Evolutionary conservation across 257 asterid genomes (phyloP), one percentile per base, ranked within the genome.

Genomic region (Solanum pinnatisectum): DNA sequence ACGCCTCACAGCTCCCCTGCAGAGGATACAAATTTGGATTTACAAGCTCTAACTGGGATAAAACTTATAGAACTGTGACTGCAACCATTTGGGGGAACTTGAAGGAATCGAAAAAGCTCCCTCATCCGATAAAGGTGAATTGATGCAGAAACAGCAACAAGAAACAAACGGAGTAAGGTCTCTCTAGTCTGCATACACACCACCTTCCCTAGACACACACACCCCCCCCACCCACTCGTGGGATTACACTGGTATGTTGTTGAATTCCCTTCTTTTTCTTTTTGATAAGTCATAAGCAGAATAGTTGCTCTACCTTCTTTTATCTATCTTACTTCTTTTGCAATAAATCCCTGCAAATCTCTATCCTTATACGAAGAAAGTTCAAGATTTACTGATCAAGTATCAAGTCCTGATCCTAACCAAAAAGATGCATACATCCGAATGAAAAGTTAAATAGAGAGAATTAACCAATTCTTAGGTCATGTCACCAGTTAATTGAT

Each of bases 1-100:
- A 74, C 10, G 93, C 95, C 93, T 95, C 99, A 10, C 97, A 96
- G 93, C 94, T 95, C 84, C 99, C 99, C 99, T 97, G 93, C 72
- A 10, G 79, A 79, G 36, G 84, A 81, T 46, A 83, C 32, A 30
- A 40, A 49, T 63, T 86, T 11, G 42, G 42, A 74, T 74, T 74
- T 37, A 76, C 52, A 76, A 73, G 27, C 9, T 74, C 8, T 6
- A 74, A 74, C 32, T 2, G 32, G 83, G 32, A 36, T 74, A 36
- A 74, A 36, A 74, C 20, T 37, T 36, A 5, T 10, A 74, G 18
- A 36, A 74, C 5, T 74, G 32, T 79, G 52, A 79, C 12, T 27
- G 5, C 52, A 40, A 30, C 59, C 42, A 15, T 11, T 36, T 37
- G 59, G 87, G 8, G 20, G 22, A 27, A 67, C 27, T 3, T 13